A percentile compares a stretch with the other conserved stretches of the same genome.
phyloP scores from a whole-genome alignment of 148 eudicot genomes.

The Simmondsia chinensis region DNA sequence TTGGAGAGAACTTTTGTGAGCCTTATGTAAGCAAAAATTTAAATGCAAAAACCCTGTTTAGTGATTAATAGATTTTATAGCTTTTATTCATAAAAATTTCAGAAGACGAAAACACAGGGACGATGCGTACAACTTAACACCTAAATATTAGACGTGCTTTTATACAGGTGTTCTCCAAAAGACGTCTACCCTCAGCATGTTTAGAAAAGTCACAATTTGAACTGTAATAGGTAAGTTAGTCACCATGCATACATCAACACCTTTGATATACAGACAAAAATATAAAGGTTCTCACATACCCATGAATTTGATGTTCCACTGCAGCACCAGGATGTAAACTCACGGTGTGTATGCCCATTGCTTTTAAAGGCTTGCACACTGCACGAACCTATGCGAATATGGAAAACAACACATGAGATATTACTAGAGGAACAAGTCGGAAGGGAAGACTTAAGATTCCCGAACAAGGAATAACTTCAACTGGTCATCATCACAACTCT shows the following conservation, averaged over 20 bases:
- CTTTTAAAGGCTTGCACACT: slow-evolving; percentile 74
- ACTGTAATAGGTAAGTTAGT: not conserved
- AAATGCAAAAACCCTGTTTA: too few species aligned
- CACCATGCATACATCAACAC: not conserved
- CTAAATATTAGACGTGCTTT: too few species aligned
- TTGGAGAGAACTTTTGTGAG: too few species aligned
- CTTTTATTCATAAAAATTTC: too few species aligned
- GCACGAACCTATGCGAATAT: slow-evolving; percentile 87
- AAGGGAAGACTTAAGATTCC: not conserved
- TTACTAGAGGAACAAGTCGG: not conserved
- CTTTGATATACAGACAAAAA: not conserved
- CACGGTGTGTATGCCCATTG: slow-evolving; percentile 70
- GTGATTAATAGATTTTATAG: too few species aligned
- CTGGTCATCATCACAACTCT: too few species aligned
- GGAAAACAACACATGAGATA: slow-evolving; percentile 5
- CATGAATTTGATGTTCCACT: slow-evolving; percentile 68
- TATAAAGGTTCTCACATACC: slow-evolving; percentile 33
- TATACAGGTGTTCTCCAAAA: too few species aligned
- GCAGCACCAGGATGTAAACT: slow-evolving; percentile 81
- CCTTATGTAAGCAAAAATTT: too few species aligned
- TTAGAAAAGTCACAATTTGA: too few species aligned
- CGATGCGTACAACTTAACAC: too few species aligned
- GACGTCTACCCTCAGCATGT: too few species aligned
- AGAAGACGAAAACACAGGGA: too few species aligned
- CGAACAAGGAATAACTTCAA: not conserved